Conservation (phyloP, 2,329 filamentous ascomycete genomes). For the Cryphonectria nitschkei region DNA sequence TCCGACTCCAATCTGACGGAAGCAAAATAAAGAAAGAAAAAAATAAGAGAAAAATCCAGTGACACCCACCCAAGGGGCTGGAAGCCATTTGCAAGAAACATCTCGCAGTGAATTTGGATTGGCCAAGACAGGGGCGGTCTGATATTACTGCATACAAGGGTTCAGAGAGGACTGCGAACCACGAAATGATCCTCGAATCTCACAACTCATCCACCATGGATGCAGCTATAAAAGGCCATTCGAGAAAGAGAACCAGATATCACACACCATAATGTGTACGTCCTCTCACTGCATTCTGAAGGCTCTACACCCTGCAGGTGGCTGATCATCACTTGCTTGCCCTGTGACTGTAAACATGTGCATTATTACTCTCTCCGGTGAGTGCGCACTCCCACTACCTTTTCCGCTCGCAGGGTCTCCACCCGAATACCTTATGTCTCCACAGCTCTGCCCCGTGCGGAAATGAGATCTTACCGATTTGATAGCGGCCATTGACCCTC, state of each 20-base stretch:
- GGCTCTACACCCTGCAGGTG: background rate
- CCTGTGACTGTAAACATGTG: background rate
- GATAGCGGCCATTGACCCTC: conserved; percentile 6
- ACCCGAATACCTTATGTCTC: conserved; percentile 2
- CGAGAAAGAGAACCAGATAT: background rate
- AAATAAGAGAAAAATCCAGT: background rate
- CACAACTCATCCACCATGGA: background rate
- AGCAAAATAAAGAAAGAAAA: background rate
- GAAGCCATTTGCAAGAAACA: conserved; percentile 11
- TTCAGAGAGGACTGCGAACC: background rate
- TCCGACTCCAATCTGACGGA: background rate
- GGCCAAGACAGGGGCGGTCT: conserved; percentile 15
- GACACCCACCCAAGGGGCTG: conserved; percentile 7
- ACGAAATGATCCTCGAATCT: background rate
- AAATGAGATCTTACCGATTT: conserved; percentile 13
- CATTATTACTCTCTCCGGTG: background rate
- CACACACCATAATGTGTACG: background rate
- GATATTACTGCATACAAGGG: conserved; percentile 11
- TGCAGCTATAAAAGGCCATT: background rate
- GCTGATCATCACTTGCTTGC: background rate
- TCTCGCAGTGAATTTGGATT: conserved; percentile 2
- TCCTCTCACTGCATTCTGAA: background rate
- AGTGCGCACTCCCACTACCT: background rate
- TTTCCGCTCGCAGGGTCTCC: conserved; percentile 6
- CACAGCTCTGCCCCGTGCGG: conserved; percentile 6